Evolutionary conservation across 2,329 filamentous ascomycete species (phyloP).

Genomic region (Clonostachys solani): DNA sequence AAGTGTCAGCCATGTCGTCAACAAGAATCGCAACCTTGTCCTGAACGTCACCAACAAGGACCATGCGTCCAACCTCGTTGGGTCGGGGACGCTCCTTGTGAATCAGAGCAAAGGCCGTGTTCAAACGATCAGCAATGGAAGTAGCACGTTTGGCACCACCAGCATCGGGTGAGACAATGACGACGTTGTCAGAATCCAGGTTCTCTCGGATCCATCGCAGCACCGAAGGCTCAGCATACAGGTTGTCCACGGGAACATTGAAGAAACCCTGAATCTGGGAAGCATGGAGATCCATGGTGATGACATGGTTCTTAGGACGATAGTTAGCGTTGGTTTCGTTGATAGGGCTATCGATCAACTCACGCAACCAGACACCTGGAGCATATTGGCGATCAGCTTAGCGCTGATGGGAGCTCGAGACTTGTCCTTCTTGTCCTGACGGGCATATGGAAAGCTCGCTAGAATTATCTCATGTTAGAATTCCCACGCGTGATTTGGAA

Average conservation of each 20-base stretch:
- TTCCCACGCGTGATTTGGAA: too few species aligned
- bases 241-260: constrained; percentile 71
- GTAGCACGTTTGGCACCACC: constrained; percentile 93
- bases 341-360: constrained; percentile 6
- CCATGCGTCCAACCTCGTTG: constrained; percentile 90
- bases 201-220: constrained; percentile 90
- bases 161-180: constrained; percentile 93
- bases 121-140: constrained; percentile 86
- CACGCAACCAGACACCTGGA: constrained; percentile 83
- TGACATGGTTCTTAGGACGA: constrained; percentile 48
- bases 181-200: constrained; percentile 73
- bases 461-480: neutral
- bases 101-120: constrained; percentile 88
- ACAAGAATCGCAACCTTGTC: constrained; percentile 94
- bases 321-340: neutral
- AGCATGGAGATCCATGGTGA: constrained; percentile 94
- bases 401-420: constrained; percentile 94
- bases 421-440: constrained; percentile 95
- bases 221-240: constrained; percentile 92
- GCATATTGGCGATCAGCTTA: constrained; percentile 95
- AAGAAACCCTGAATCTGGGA: constrained; percentile 96
- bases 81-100: constrained; percentile 88
- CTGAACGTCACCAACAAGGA: constrained; percentile 86
- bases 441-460: constrained; percentile 85
- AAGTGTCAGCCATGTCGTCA: constrained; percentile 97